Conservation (phyloP, 257 asterid genomes). For the Eustoma russellianum region DNA sequence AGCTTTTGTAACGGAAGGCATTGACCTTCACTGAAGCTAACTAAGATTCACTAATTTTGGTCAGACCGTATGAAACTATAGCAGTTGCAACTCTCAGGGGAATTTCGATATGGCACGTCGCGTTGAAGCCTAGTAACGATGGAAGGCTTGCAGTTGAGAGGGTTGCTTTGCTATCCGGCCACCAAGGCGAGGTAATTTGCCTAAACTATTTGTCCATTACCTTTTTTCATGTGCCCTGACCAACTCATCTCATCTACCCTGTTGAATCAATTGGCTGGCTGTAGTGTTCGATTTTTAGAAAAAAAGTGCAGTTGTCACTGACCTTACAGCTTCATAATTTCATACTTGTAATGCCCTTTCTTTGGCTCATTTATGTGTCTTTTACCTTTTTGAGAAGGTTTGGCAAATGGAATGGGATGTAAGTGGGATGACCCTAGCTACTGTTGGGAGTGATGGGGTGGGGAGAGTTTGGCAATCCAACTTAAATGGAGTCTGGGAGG, state of each 20-base stretch:
- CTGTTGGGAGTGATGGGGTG: slow-evolving; percentile 58
- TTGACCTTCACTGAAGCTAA: too few relatives aligned
- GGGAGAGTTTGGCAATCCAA: slow-evolving; percentile 90
- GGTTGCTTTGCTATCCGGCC: slow-evolving; percentile 58
- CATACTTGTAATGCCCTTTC: neutral
- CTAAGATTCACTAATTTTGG: slow-evolving; percentile 1
- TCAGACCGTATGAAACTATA: slow-evolving; percentile 86
- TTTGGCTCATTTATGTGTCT: neutral
- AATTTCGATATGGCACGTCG: slow-evolving; percentile 83
- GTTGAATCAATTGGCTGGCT: neutral
- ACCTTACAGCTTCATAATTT: neutral
- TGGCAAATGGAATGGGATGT: slow-evolving; percentile 97
- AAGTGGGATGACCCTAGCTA: slow-evolving; percentile 95
- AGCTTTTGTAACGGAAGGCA: too few relatives aligned
- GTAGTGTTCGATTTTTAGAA: neutral
- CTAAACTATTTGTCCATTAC: too few relatives aligned
- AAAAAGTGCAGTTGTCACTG: neutral
- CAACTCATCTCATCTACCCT: too few relatives aligned
- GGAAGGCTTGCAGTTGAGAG: slow-evolving; percentile 66
- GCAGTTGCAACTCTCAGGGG: slow-evolving; percentile 79
- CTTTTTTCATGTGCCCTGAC: too few relatives aligned
- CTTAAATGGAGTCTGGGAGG: slow-evolving; percentile 67
- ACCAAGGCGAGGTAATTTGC: slow-evolving; percentile 55
- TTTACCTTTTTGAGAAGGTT: slow-evolving; percentile 31
- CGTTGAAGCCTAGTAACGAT: slow-evolving; percentile 57